Evolutionary conservation across 805 yeast species (phyloP).

Genomic region (Sugiyamaella chiloensis): DNA sequence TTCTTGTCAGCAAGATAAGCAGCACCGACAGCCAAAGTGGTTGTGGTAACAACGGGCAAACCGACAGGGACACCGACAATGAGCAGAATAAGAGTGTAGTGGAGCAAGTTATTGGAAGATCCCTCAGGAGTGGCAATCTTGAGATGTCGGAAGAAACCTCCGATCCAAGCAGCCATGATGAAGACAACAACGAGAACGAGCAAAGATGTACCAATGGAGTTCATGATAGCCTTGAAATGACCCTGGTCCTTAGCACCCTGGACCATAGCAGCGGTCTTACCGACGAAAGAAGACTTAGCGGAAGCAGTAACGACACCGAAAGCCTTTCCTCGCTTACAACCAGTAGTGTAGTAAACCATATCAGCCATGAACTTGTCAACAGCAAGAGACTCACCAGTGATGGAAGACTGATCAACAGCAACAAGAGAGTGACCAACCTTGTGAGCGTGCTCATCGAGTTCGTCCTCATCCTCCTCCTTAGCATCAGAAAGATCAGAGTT

Average conservation of each 20-base stretch:
- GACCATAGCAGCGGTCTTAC: conserved; percentile 96
- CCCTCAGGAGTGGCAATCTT: conserved; percentile 64
- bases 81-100: conserved; percentile 92
- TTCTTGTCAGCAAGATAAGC: conserved; percentile 95
- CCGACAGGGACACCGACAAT: conserved; percentile 98
- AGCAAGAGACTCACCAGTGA: conserved; percentile 96
- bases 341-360: conserved; percentile 86
- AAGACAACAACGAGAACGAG: conserved; percentile 84
- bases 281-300: conserved; percentile 92
- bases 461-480: conserved; percentile 29
- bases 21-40: conserved; percentile 99
- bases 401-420: conserved; percentile 82
- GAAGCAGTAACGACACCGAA: conserved; percentile 90
- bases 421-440: conserved; percentile 86
- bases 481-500: conserved; percentile 32
- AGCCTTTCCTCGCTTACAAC: conserved; percentile 95
- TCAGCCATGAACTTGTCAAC: conserved; percentile 93
- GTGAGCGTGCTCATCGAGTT: conserved; percentile 47
- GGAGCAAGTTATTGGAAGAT: conserved; percentile 53
- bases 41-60: conserved; percentile 97
- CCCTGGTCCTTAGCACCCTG: conserved; percentile 96
- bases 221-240: conserved; percentile 96
- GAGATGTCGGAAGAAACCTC: conserved; percentile 92
- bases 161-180: conserved; percentile 84
- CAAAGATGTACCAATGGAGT: conserved; percentile 93